phyloP scores from a whole-genome alignment of 208 protist genomes.

The Trypanosoma caninum region DNA sequence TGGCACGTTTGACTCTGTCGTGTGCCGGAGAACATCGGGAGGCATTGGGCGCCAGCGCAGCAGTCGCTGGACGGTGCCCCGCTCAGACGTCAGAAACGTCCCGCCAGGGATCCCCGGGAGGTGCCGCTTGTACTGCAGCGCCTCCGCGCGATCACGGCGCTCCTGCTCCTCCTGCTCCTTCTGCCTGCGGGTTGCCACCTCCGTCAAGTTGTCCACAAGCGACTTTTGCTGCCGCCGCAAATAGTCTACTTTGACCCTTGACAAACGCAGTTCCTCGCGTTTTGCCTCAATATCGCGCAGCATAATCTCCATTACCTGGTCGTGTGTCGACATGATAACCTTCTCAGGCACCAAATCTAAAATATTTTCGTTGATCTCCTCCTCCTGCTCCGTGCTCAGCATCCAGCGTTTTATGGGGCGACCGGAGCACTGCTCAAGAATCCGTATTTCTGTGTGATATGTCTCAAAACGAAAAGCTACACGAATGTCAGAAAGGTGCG shows the following conservation, averaged over 20 bases:
- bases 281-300: constrained; percentile 77
- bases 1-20: constrained; percentile 30
- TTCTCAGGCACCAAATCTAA: constrained; percentile 48
- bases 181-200: constrained; percentile 63
- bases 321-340: constrained; percentile 77
- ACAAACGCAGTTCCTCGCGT: constrained; percentile 48
- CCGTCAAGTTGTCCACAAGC: constrained; percentile 81
- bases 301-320: constrained; percentile 87
- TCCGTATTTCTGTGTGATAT: constrained; percentile 89
- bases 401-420: constrained; percentile 69
- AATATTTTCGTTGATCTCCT: constrained; percentile 71
- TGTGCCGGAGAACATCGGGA: constrained; percentile 31
- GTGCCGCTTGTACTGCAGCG: constrained; percentile 45
- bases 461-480: constrained; percentile 92
- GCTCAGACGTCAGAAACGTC: constrained; percentile 39
- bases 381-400: constrained; percentile 78
- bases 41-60: constrained; percentile 82
- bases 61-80: constrained; percentile 60
- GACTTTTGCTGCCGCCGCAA: constrained; percentile 74
- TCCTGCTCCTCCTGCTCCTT: constrained; percentile 42
- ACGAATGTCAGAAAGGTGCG: constrained; percentile 90
- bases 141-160: constrained; percentile 29
- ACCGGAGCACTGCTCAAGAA: constrained; percentile 68
- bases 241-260: constrained; percentile 49
- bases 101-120: constrained; percentile 15